Evolutionary conservation across 1,139 yeast genomes (phyloP).

Genomic region (Sugiyamaella novakii): DNA sequence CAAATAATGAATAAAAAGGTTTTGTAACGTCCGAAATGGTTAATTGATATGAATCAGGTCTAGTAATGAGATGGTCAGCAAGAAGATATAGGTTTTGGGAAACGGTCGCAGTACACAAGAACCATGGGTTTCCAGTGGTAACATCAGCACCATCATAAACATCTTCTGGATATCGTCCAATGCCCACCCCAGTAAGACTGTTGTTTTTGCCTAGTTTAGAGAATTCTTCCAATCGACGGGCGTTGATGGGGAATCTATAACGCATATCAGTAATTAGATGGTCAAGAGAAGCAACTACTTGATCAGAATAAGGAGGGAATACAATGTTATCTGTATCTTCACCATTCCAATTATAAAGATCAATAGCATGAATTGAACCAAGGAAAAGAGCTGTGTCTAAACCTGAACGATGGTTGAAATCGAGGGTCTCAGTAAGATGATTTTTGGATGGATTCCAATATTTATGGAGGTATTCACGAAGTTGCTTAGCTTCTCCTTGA

Average conservation of each 20-base stretch:
- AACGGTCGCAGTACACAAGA: constrained; percentile 80
- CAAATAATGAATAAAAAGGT: constrained; percentile 35
- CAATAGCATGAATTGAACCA: constrained; percentile 50
- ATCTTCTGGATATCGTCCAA: constrained; percentile 95
- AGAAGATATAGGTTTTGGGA: constrained; percentile 55
- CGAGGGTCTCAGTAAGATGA: constrained; percentile 72
- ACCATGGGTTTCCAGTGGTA: constrained; percentile 94
- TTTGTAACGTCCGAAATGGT: constrained; percentile 36
- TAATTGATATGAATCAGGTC: constrained; percentile 38
- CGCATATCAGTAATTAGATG: constrained; percentile 61
- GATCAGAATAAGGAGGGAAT: constrained; percentile 39
- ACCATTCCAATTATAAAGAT: constrained; percentile 60
- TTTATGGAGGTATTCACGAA: constrained; percentile 45
- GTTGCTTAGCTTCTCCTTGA: constrained; percentile 35
- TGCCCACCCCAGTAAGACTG: constrained; percentile 57
- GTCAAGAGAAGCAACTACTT: constrained; percentile 35
- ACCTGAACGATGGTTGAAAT: constrained; percentile 59
- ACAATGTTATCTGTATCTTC: constrained; percentile 38
- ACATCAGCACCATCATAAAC: constrained; percentile 76
- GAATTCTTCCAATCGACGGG: constrained; percentile 45
- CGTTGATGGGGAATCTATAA: constrained; percentile 73
- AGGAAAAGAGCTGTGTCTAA: constrained; percentile 78
- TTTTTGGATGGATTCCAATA: constrained; percentile 46
- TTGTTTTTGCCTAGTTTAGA: constrained; percentile 27
- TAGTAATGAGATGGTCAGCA: constrained; percentile 43